Evolutionary conservation across 2,329 filamentous ascomycete genomes (phyloP), one percentile per base, ranked within the genome.

Genomic region (Stromatinia cepivora): DNA sequence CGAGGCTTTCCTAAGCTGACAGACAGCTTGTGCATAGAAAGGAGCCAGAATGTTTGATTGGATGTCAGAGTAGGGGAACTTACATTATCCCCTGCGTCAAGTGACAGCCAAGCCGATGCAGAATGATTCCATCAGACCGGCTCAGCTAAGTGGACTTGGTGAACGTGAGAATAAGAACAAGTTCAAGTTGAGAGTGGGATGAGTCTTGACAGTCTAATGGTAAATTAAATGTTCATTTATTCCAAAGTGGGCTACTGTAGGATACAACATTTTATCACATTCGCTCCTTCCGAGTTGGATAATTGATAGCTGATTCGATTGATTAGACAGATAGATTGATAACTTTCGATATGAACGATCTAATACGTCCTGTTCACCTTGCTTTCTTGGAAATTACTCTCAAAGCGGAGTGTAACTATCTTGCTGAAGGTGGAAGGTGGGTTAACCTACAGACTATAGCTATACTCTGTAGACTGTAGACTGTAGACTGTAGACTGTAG

Each of bases 21-120:
- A 52, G 65, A 61, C 65, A 52, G 34, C 65, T 53, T 65, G 62
- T 65, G 53, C 45, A 52, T 52, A 63, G 46, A 28, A 52, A 39
- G 31, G n/a, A 61, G 36, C n/a, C 42, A 52, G 34, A 52, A 20
- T 50, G 11, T 50, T 39, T 50, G 65, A 36, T 20, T 42, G 36
- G 11, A 54, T 56, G 17, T 54, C n/a, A 53, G n/a, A 54, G 48
- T 54, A 53, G 48, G 48, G 39, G 36, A n/a, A 39, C n/a, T 25
- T 65, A 54, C n/a, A 39, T 42, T 42, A 56, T 45, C 39, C 65
- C 54, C 45, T 67, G 65, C 34, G 34, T 61, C 54, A 42, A 50
- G 25, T 48, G 45, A 61, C 34, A 67, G 54, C 65, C 64, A 54
- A 61, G n/a, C 42, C n/a, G 65, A 67, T 61, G 65, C 45, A 61